These are phyloP conservation scores for Sugiyamaella castrensis DNA, from an alignment of 1,139 yeast genomes.

Conservation along the genomic window DNA sequence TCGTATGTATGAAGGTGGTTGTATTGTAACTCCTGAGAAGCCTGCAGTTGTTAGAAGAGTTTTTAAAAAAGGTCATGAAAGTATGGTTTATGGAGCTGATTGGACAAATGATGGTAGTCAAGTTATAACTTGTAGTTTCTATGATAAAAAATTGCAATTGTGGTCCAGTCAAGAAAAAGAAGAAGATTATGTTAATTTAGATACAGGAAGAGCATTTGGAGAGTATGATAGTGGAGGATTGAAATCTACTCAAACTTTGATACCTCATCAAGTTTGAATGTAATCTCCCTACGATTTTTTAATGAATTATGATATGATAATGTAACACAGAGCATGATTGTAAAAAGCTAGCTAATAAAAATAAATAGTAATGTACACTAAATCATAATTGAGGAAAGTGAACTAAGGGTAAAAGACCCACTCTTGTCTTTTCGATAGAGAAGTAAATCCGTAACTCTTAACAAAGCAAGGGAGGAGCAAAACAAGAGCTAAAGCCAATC, in stretches of 20 bases:
- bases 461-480: no score
- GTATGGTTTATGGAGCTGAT: slow-evolving; percentile 96
- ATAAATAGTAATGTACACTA: neutral
- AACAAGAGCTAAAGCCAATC: no score
- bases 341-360: no score
- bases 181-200: neutral
- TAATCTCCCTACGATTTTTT: no score
- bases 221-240: neutral
- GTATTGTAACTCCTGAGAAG: slow-evolving; percentile 46
- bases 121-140: slow-evolving; percentile 83
- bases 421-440: no score
- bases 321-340: no score
- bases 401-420: no score
- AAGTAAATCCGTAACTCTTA: no score
- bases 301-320: no score
- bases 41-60: slow-evolving; percentile 45
- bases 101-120: slow-evolving; percentile 54
- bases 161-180: slow-evolving; percentile 46
- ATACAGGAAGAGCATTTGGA: neutral
- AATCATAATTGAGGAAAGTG: no score
- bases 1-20: slow-evolving; percentile 95
- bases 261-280: no score
- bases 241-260: no score
- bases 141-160: slow-evolving; percentile 73
- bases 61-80: slow-evolving; percentile 71